Conservation (phyloP, 2,329 filamentous ascomycete genomes). For the Fusarium sp. region DNA sequence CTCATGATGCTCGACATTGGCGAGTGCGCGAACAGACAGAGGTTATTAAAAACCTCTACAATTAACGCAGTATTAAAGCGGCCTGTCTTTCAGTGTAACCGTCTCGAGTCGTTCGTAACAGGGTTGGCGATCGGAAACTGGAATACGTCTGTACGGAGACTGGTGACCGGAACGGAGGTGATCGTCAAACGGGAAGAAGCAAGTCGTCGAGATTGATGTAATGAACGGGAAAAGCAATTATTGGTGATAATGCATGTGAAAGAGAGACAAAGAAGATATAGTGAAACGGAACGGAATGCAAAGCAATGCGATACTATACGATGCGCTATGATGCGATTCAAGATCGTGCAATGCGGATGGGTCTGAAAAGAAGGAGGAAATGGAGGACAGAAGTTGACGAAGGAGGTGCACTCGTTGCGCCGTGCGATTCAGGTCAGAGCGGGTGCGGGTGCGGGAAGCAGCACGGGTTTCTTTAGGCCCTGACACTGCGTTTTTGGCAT, state of each 20-base stretch:
- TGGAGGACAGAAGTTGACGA: conserved; percentile 15
- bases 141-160: conserved; percentile 12
- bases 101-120: conserved; percentile 36
- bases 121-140: conserved; percentile 20
- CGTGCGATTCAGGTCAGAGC: conserved; percentile 40
- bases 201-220: conserved; percentile 25
- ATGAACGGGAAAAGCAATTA: conserved; percentile 36
- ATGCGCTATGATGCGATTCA: conserved; percentile 1
- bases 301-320: conserved; percentile 19
- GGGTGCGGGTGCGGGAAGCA: conserved; percentile 30
- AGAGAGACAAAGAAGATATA: conserved; percentile 32
- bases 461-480: conserved; percentile 30
- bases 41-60: conserved; percentile 1
- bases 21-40: conserved; percentile 17
- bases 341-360: conserved; percentile 29
- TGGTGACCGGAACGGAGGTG: conserved; percentile 26
- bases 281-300: background rate
- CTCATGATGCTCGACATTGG: conserved; percentile 79
- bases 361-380: conserved; percentile 33
- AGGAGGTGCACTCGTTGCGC: conserved; percentile 36
- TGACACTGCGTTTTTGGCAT: conserved; percentile 16
- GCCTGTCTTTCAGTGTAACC: conserved; percentile 31
- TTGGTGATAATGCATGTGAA: conserved; percentile 29
- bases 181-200: conserved; percentile 30
- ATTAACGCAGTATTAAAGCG: conserved; percentile 15